Percentiles rank a stretch among this genome's conserved stretches.
Conservation (phyloP, 345 rosid genomes). For the Eucalyptus caleyi region DNA sequence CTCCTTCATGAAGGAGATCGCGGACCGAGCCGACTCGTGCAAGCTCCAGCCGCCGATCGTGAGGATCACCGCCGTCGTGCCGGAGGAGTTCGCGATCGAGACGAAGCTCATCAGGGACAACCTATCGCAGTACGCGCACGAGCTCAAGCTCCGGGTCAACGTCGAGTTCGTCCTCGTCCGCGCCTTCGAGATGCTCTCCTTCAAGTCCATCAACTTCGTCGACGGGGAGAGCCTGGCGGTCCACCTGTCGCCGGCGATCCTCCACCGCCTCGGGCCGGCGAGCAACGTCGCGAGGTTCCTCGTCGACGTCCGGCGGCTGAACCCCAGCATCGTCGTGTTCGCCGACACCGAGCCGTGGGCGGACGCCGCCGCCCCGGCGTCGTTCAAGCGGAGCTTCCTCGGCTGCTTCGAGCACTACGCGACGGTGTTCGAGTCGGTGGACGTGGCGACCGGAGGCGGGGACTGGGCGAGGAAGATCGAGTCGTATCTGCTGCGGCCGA, state of each 20-base stretch:
- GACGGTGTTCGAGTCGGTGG: conserved; percentile 75
- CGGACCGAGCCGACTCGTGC: conserved; percentile 24
- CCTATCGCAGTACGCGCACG: conserved; percentile 67
- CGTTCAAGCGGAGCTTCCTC: conserved; percentile 66
- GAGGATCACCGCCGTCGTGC: conserved; percentile 70
- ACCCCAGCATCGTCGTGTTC: conserved; percentile 55
- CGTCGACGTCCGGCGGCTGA: conserved; percentile 35
- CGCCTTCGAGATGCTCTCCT: conserved; percentile 60
- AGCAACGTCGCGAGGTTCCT: conserved; percentile 29
- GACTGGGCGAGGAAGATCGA: conserved; percentile 73
- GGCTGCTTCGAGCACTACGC: conserved; percentile 60
- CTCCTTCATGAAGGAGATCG: conserved; percentile 71
- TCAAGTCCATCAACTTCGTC: conserved; percentile 55
- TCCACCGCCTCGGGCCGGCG: conserved; percentile 42
- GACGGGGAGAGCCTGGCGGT: conserved; percentile 65
- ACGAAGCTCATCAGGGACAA: conserved; percentile 67
- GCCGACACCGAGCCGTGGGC: conserved; percentile 34
- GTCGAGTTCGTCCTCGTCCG: conserved; percentile 62
- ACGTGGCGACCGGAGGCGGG: conserved; percentile 36
- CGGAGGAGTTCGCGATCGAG: conserved; percentile 59
- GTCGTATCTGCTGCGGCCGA: conserved; percentile 39
- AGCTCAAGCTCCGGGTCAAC: conserved; percentile 57
- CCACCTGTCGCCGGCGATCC: conserved; percentile 47
- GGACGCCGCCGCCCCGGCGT: conserved; percentile 45
- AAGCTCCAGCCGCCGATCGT: conserved; percentile 30